Evolutionary conservation across 2,329 filamentous ascomycete genomes (phyloP).

Genomic region (Neofusicoccum sp.): DNA sequence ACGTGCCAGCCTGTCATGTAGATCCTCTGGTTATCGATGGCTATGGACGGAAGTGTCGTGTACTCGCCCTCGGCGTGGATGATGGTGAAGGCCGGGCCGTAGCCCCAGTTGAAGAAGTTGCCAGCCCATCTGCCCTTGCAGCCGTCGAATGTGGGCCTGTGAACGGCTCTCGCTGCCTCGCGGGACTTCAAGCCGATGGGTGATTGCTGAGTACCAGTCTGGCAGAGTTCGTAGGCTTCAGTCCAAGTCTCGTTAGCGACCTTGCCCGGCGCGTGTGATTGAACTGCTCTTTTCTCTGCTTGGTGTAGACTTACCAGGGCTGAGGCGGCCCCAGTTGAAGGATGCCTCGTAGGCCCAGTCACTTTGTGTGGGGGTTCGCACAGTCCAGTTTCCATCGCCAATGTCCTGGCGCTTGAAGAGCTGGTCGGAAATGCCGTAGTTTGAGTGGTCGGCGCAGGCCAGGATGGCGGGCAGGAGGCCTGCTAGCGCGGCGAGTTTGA

Average conservation of each 20-base stretch:
- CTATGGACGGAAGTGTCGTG: conserved; percentile 42
- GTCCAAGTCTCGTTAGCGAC: too few relatives aligned
- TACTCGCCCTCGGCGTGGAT: conserved; percentile 35
- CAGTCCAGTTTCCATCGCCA: background rate
- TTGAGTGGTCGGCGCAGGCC: background rate
- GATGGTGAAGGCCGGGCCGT: conserved; percentile 47
- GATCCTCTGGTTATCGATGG: conserved; percentile 47
- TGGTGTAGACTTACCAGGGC: conserved; percentile 24
- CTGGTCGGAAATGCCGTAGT: too few relatives aligned
- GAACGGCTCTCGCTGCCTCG: conserved; percentile 41
- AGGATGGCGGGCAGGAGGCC: background rate
- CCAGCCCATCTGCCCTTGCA: conserved; percentile 40
- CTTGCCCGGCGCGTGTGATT: background rate
- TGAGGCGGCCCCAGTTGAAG: conserved; percentile 43
- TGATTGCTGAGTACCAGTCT: conserved; percentile 51
- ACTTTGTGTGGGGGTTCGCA: background rate
- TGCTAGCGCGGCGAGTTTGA: background rate
- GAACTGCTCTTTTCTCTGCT: too few relatives aligned
- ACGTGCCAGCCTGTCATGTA: conserved; percentile 54
- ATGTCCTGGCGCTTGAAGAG: background rate
- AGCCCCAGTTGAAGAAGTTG: conserved; percentile 50
- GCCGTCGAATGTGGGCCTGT: conserved; percentile 42
- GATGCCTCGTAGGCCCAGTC: conserved; percentile 38
- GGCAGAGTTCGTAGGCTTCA: conserved; percentile 45
- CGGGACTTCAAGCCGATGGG: conserved; percentile 46